Conservation (phyloP, 83 land plant species). For the Isoetes engelmannii region DNA sequence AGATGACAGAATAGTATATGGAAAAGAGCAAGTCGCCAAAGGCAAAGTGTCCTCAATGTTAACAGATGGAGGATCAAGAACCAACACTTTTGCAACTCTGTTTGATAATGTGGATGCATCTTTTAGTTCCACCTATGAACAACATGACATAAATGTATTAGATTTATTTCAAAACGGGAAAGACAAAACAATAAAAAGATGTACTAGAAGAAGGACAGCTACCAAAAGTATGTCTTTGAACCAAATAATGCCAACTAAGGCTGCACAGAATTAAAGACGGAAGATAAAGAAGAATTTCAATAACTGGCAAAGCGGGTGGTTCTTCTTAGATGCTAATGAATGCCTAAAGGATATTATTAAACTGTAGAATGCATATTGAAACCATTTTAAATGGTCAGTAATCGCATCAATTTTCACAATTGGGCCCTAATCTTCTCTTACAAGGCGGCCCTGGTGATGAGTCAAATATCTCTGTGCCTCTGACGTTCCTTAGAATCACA, state of each 20-base stretch:
- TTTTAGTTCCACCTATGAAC: constrained; percentile 48
- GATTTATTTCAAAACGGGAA: not conserved
- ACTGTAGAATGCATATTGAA: too few relatives aligned
- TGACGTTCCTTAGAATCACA: too few relatives aligned
- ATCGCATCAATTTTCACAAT: too few relatives aligned
- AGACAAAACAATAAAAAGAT: not conserved
- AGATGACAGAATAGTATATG: constrained; percentile 19
- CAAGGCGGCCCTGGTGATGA: too few relatives aligned
- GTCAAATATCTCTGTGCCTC: too few relatives aligned
- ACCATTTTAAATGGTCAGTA: too few relatives aligned
- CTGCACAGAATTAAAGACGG: too few relatives aligned
- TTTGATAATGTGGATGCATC: constrained; percentile 45
- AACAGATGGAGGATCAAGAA: constrained; percentile 53
- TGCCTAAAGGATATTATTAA: too few relatives aligned
- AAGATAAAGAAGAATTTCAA: too few relatives aligned
- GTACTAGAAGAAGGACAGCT: not conserved
- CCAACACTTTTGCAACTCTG: constrained; percentile 60
- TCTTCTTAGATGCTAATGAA: too few relatives aligned
- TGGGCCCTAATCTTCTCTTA: too few relatives aligned
- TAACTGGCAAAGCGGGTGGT: too few relatives aligned
- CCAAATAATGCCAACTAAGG: not conserved
- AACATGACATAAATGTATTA: not conserved
- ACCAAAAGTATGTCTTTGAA: not conserved
- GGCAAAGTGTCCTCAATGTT: not conserved
- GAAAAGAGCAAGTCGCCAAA: constrained; percentile 38